Base-by-base conservation (phyloP, 768 basidiomycete genomes). In the Leccinum disarticulatum region DNA sequence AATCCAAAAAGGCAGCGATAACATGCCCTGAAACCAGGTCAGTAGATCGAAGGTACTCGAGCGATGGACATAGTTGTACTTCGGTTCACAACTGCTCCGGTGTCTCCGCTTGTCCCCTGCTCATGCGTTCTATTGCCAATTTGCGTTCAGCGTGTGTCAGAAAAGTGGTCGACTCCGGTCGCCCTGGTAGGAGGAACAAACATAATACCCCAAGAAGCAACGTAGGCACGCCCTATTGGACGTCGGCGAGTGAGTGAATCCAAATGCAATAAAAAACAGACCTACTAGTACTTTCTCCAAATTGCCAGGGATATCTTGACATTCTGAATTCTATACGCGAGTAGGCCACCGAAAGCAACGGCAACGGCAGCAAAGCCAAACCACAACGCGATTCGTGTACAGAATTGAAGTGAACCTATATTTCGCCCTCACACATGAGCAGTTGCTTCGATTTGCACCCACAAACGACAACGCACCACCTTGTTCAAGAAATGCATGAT, bases 171-270 rank as follows among this genome's bases (percentile, higher is more conserved):
- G 73, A 75, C 52, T 75, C 73, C 0, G 72, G 73, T 41, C 74
- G 61, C 5, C 60, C 70, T 28, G 74, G 74, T 8, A 76, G 58
- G 17, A 69, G 10, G 54, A 72, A 67, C 48, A 71, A 35, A 38
- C 75, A 72, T 4, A 73, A 0, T 2, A 64, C 30, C 15, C 74
- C 75, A 19, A 68, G 35, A 31, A 72, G 63, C 13, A 74, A 31
- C 2, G 75, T 75, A 1, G 91, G 90, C n/a, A 83, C 65, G 31
- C 91, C 90, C 87, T 87, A 52, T 52, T 46, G 27, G 6, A 43
- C 13, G 25, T 28, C 50, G 28, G 36, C 33, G 5, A 61, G 28
- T 5, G 22, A 22, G 22, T 22, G 22, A 33, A 36, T 51, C 47
- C 28, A 3, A 4, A 51, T 6, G 28, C 8, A 9, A 13, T 28